A percentile compares a stretch with the other conserved stretches of the same genome.
These are phyloP conservation scores for Monosporascus sp. DNA, from an alignment of 2,329 filamentous ascomycete genomes.

Conservation along the genomic window DNA sequence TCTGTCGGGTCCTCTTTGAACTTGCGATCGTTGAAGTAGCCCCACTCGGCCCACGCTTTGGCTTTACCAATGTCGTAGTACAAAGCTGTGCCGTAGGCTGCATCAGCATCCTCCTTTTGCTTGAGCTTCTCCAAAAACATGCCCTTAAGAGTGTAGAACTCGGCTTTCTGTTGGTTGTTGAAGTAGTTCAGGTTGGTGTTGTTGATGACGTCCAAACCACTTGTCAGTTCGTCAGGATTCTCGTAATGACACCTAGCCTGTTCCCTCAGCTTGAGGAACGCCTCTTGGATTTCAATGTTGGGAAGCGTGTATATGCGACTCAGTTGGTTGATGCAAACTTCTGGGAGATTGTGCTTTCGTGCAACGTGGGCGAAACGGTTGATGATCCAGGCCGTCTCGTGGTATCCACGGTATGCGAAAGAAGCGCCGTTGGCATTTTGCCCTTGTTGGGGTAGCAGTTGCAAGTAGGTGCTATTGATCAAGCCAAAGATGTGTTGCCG, in stretches of 20 bases:
- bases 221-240: slow-evolving; percentile 86
- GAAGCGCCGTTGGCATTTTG: slow-evolving; percentile 84
- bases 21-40: slow-evolving; percentile 92
- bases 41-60: slow-evolving; percentile 99
- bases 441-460: slow-evolving; percentile 71
- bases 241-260: slow-evolving; percentile 99
- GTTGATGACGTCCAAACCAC: slow-evolving; percentile 95
- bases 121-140: slow-evolving; percentile 97
- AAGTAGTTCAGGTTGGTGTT: slow-evolving; percentile 99
- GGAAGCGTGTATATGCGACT: slow-evolving; percentile 97
- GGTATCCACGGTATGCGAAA: slow-evolving; percentile 93
- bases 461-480: slow-evolving; percentile 91
- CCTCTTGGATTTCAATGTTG: slow-evolving; percentile 99
- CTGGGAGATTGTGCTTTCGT: slow-evolving; percentile 90
- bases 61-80: slow-evolving; percentile 94
- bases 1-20: slow-evolving; percentile 88
- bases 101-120: slow-evolving; percentile 85
- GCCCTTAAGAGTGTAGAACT: slow-evolving; percentile 98
- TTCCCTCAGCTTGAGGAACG: slow-evolving; percentile 95
- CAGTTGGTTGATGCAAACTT: slow-evolving; percentile 95
- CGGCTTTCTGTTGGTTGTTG: slow-evolving; percentile 89
- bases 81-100: slow-evolving; percentile 88
- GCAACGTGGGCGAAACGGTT: slow-evolving; percentile 98
- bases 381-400: slow-evolving; percentile 99
- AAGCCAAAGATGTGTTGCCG: slow-evolving; percentile 97